These are phyloP conservation scores for Anthoceros angustus DNA, from an alignment of 225 moss, liverwort and hornwort genomes.

Conservation along the genomic window DNA sequence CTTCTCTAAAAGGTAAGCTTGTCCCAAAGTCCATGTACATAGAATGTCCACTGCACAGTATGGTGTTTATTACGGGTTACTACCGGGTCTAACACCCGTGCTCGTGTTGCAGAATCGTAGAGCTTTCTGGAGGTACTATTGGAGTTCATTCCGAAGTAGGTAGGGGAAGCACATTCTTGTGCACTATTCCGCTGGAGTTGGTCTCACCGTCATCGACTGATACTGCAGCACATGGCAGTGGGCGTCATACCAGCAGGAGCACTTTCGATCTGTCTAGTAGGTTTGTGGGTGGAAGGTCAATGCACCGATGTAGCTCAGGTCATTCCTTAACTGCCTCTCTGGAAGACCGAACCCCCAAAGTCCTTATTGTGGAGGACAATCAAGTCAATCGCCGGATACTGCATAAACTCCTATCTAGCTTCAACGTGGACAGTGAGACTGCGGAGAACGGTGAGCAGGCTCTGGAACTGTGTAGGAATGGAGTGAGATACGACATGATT, in stretches of 20 bases:
- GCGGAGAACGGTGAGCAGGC: neutral
- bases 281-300: neutral
- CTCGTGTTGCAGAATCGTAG: neutral
- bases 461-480: neutral
- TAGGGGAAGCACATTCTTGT: slow-evolving; percentile 1
- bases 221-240: neutral
- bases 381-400: slow-evolving; percentile 1
- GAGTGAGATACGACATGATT: neutral
- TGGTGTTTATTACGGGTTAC: neutral
- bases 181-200: neutral
- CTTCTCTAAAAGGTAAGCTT: neutral
- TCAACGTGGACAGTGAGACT: neutral
- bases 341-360: slow-evolving; percentile 1
- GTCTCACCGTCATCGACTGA: neutral
- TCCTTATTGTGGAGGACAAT: neutral
- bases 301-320: neutral
- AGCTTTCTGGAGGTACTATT: neutral
- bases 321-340: neutral
- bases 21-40: neutral
- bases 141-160: neutral
- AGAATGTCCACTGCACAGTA: neutral
- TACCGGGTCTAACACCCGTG: neutral
- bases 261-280: neutral
- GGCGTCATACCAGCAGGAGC: neutral
- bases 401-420: neutral